Conservation (phyloP, 2,329 filamentous ascomycete genomes). For the Didymella pomorum region DNA sequence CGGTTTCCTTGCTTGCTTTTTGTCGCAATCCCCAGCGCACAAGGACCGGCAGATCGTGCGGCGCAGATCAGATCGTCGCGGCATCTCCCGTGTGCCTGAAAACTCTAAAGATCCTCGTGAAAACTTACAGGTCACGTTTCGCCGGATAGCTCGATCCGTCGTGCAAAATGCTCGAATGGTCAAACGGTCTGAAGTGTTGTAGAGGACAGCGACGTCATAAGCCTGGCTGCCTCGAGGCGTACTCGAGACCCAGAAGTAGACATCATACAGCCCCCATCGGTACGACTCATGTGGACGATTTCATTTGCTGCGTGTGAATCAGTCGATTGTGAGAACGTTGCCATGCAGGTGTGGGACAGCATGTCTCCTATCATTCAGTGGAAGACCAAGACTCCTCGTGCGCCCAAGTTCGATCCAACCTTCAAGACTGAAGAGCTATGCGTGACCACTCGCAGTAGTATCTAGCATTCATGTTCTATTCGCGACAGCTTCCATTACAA, state of each 20-base stretch:
- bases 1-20: conserved; percentile 9
- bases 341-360: neutral
- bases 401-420: neutral
- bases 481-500: neutral
- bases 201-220: neutral
- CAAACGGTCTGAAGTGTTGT: neutral
- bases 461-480: neutral
- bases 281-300: neutral
- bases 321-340: neutral
- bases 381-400: neutral
- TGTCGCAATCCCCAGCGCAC: neutral
- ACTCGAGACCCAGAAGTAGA: neutral
- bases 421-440: neutral
- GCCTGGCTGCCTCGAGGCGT: neutral
- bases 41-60: conserved; percentile 3
- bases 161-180: neutral
- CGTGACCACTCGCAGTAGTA: neutral
- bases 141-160: neutral
- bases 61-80: conserved; percentile 15
- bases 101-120: neutral
- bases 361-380: neutral
- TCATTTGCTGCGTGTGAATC: neutral
- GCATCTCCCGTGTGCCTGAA: conserved; percentile 4
- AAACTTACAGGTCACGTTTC: neutral
- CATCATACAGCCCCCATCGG: neutral